A percentile compares a stretch with the other conserved stretches of the same genome.
phyloP scores from a whole-genome alignment of 225 moss, liverwort and hornwort genomes.

The Antitrichia curtipendula region DNA sequence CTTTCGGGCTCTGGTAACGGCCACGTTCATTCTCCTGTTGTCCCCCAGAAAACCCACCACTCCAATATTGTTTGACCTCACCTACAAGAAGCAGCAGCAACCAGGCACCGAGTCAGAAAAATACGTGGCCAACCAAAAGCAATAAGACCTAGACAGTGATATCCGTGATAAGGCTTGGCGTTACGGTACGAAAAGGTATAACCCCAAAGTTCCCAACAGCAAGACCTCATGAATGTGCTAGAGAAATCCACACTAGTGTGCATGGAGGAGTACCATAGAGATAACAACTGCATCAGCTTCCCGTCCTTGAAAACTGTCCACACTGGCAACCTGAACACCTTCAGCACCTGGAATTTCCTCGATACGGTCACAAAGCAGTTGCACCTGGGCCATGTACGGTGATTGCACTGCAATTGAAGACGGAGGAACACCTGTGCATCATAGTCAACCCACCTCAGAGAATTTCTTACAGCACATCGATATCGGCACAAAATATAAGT shows the following conservation, averaged over 20 bases:
- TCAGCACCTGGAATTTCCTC: conserved; percentile 66
- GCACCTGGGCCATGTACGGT: conserved; percentile 96
- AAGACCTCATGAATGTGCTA: background rate
- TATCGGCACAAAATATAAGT: background rate
- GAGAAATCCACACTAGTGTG: background rate
- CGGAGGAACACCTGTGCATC: conserved; percentile 51
- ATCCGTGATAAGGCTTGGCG: background rate
- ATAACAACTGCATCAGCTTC: conserved; percentile 94
- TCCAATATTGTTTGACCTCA: conserved; percentile 86
- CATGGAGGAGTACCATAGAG: conserved; percentile 58
- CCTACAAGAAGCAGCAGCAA: conserved; percentile 15
- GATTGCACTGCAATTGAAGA: conserved; percentile 84
- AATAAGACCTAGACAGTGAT: background rate
- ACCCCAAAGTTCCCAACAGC: background rate
- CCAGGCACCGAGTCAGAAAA: background rate
- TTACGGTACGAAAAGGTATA: background rate
- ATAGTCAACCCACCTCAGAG: background rate
- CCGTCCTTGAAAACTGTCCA: conserved; percentile 96
- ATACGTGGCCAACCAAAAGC: background rate
- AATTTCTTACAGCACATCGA: background rate
- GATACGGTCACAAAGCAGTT: conserved; percentile 74
- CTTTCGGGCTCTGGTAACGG: conserved; percentile 87
- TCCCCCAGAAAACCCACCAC: conserved; percentile 94
- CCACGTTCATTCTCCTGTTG: conserved; percentile 92
- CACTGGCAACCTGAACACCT: conserved; percentile 77